Conservation (phyloP, 805 yeast species). For the Yarrowia osloensis region DNA sequence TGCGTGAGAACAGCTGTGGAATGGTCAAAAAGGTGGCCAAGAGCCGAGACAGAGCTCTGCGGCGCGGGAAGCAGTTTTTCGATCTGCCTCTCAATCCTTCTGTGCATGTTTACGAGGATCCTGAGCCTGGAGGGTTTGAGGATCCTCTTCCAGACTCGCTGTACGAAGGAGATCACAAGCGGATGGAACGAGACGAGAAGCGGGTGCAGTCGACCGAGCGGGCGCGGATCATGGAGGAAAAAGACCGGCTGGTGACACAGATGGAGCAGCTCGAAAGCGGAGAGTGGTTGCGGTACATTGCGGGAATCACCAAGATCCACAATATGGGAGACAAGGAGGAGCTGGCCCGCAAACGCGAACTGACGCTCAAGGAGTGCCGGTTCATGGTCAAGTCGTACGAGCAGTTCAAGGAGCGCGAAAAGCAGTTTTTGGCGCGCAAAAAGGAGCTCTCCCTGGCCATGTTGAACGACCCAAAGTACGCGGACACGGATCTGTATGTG, state of each 20-base stretch:
- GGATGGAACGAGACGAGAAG: slow-evolving; percentile 65
- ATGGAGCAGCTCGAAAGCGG: slow-evolving; percentile 49
- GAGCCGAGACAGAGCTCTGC: background rate
- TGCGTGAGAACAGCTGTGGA: slow-evolving; percentile 7
- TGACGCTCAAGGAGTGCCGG: slow-evolving; percentile 51
- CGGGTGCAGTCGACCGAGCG: slow-evolving; percentile 59
- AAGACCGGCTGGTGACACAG: slow-evolving; percentile 51
- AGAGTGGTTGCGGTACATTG: slow-evolving; percentile 53
- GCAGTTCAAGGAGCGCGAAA: slow-evolving; percentile 19
- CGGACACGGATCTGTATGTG: background rate
- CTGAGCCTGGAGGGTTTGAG: slow-evolving; percentile 1
- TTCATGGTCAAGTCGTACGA: slow-evolving; percentile 14
- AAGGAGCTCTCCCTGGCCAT: slow-evolving; percentile 9
- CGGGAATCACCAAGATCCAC: slow-evolving; percentile 53
- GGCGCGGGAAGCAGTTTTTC: background rate
- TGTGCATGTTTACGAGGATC: background rate
- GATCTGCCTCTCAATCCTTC: background rate
- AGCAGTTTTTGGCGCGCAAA: background rate
- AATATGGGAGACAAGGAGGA: slow-evolving; percentile 54
- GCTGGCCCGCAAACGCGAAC: slow-evolving; percentile 51
- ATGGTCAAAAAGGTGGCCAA: background rate
- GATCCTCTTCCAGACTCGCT: slow-evolving; percentile 54
- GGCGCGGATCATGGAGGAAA: slow-evolving; percentile 55
- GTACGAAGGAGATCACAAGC: slow-evolving; percentile 55
- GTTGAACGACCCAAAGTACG: slow-evolving; percentile 9